Conservation (phyloP, 129 eudicot genomes). For the Lactuca saligna region DNA sequence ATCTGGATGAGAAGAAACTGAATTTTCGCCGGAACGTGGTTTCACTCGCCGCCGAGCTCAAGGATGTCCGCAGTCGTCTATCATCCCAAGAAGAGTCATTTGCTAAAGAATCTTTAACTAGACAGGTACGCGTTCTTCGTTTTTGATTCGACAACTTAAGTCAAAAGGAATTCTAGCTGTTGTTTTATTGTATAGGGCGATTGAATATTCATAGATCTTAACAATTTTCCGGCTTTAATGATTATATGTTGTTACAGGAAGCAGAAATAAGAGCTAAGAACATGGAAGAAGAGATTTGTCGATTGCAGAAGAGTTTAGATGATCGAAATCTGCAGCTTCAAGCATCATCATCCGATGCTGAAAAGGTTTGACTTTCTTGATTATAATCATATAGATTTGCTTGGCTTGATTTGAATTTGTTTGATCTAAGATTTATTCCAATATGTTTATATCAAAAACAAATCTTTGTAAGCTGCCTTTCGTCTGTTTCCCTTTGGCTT, state of each 20-base stretch:
- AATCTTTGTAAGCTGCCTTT: conserved; percentile 35
- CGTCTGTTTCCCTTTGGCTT: conserved; percentile 45
- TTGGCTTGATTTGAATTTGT: conserved; percentile 13
- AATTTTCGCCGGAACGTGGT: conserved; percentile 79
- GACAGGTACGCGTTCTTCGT: conserved; percentile 56
- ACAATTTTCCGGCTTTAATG: not conserved
- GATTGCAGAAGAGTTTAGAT: conserved; percentile 70
- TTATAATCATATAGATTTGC: conserved; percentile 4
- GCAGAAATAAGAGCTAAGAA: conserved; percentile 74
- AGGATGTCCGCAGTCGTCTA: conserved; percentile 83
- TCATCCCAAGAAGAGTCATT: conserved; percentile 60
- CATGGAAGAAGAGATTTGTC: conserved; percentile 67
- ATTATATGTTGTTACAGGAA: conserved; percentile 48
- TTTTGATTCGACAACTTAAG: conserved; percentile 22
- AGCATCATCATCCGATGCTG: conserved; percentile 66
- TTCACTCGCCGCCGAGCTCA: conserved; percentile 87
- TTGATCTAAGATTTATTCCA: conserved; percentile 6
- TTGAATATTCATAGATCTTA: conserved; percentile 4
- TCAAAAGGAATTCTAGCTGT: not conserved
- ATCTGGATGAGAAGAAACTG: conserved; percentile 82
- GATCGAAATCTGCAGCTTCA: conserved; percentile 66
- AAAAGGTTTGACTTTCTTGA: conserved; percentile 46
- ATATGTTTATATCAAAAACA: conserved; percentile 15
- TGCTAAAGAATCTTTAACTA: conserved; percentile 74
- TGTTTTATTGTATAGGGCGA: conserved; percentile 11